Evolutionary conservation across 768 basidiomycete species (phyloP), one percentile per base, ranked within the genome.

Genomic region (Tricholoma furcatifolium): DNA sequence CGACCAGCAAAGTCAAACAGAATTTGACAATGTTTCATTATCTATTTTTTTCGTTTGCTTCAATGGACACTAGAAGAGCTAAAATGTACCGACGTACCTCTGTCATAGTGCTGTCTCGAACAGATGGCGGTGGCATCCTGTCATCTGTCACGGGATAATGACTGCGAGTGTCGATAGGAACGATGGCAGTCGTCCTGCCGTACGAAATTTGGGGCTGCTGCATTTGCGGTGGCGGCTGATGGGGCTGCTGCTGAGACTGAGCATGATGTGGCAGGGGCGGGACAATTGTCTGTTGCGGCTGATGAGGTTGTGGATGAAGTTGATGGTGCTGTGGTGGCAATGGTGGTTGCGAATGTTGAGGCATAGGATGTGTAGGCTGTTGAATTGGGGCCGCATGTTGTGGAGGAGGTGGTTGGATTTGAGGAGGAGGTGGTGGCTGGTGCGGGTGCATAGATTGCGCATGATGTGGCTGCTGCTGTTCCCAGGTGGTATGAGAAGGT

Each of bases 1-100:
- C 77, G 82, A 46, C 70, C 77, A 9, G 88, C 86, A 63, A 91
- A 91, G 11, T 72, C 50, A 62, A 84, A 84, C 45, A 91, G 59
- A 36, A 74, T 70, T 36, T 70, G 72, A 54, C 88, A 91, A 60
- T 85, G 83, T 53, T 79, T 73, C 49, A 80, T 65, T 42, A 87
- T 82, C 84, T 87, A 59, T n/a, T 24, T 27, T 27, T 27, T 51
- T n/a, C 52, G 50, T 32, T 43, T 48, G 38, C 51, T 53, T 60
- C 60, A 54, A 38, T 20, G 23, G 11, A 43, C 18, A 14, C 14
- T 4, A 23, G 15, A 14, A n/a, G 30, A 42, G 49, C 20, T 15
- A 39, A 41, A 34, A 18, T 9, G 8, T 20, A 12, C 45, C 18
- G 38, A 62, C 65, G 44, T 60, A 78, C 81, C 70, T 80, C 75